phyloP scores from a whole-genome alignment of 805 yeast genomes.

The Starmerella etchellsii region DNA sequence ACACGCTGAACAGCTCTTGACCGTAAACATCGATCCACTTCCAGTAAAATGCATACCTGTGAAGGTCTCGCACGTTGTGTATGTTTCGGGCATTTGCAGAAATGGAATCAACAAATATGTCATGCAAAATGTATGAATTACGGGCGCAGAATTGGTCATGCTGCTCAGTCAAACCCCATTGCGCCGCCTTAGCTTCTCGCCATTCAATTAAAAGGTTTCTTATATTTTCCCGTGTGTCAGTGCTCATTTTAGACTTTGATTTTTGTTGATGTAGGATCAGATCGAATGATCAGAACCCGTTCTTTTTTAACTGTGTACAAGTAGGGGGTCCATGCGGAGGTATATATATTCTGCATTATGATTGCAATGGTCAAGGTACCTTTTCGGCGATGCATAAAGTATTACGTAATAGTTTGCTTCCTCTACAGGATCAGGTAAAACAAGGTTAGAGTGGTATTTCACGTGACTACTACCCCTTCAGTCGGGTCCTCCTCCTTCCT shows the following conservation, averaged over 20 bases:
- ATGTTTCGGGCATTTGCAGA: conserved; percentile 21
- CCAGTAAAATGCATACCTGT: conserved; percentile 23
- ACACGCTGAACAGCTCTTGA: conserved; percentile 21
- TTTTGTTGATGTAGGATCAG: not conserved
- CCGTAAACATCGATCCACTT: conserved; percentile 24
- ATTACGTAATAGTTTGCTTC: no score
- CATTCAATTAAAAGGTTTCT: conserved; percentile 12
- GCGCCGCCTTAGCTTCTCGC: conserved; percentile 16
- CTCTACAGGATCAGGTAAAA: no score
- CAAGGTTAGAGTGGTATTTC: no score
- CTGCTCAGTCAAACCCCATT: conserved; percentile 19
- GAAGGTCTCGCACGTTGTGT: conserved; percentile 20
- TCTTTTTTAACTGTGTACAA: no score
- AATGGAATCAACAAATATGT: conserved; percentile 24
- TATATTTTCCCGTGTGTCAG: not conserved
- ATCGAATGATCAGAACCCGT: no score
- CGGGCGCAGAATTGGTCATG: conserved; percentile 22
- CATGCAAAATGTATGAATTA: conserved; percentile 23
- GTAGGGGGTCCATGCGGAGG: not conserved
- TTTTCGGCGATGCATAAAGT: no score
- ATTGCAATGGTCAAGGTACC: no score
- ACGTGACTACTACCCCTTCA: no score
- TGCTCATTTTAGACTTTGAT: not conserved
- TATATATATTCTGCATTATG: not conserved
- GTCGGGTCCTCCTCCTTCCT: no score